Evolutionary conservation across 2,329 filamentous ascomycete genomes (phyloP), one percentile per base, ranked within the genome.

Genomic region (Neodidymelliopsis sp.): DNA sequence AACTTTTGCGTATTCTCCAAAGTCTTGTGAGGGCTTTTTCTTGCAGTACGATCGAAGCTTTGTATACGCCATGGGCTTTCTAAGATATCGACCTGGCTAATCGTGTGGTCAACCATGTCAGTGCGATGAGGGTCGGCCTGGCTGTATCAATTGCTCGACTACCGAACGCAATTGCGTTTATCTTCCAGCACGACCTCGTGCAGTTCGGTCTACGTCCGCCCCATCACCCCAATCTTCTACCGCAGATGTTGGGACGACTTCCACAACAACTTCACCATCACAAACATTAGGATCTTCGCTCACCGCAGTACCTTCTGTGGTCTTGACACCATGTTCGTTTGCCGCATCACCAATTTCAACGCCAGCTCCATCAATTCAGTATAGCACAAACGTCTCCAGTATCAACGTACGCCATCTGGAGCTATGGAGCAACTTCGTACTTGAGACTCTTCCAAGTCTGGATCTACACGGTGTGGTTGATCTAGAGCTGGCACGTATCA

Each of bases 391-490:
- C 10, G 24, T 24, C 13, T 49, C 37, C 3, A 30, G 27, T 27
- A 25, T 61, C 19, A 62, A 59, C 29, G 31, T 60, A 20, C 53
- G 53, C n/a, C 60, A 63, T 27, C 50, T 63, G 55, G 53, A 62
- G 40, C 24, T 62, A 23, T 27, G 62, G 28, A 56, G 29, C 29
- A 47, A 60, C 15, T 63, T 63, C 31, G 50, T 62, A 31, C 40
- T 57, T 27, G 48, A 62, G 23, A 51, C 52, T 3, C 28, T 20
- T 2, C 37, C 52, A 31, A 55, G 52, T 25, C 33, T 59, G 9
- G 39, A 37, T 10, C 38, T 36, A 4, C 15, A 23, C 6, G 19
- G n/a, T n/a, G 31, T 15, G 4, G 15, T 45, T 8, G 38, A 56
- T n/a, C 7, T 33, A 29, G 40, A 29, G n/a, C 19, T 46, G 12